Evolutionary conservation across 176 grass and related monocot genomes (phyloP), one percentile per base, ranked within the genome.

Genomic region (Eremochloa ophiuroides): DNA sequence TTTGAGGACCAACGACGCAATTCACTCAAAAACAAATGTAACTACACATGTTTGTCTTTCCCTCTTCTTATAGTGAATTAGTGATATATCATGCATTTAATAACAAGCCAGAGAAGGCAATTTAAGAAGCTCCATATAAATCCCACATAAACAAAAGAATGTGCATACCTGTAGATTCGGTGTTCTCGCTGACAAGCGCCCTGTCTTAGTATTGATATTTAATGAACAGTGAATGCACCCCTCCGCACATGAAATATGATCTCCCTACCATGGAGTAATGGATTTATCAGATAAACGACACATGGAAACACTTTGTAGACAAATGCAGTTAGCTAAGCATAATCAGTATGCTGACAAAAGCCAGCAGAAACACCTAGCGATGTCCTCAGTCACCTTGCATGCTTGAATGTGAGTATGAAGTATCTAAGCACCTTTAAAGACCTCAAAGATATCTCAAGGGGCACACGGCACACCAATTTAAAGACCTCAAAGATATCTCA

Each of bases 141-240:
- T 33, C 44, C 66, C 71, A 65, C 1, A 20, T 4, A 85, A 44
- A 82, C 42, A 64, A n/a, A 81, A 83, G 40, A 53, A 69, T n/a
- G 75, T 46, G 23, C 73, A 85, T 77, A 97, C 94, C 91, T 97
- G 94, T 64, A 97, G 70, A 78, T 79, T 97, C 66, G 95, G 95
- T 64, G 80, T 88, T 80, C 95, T 88, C 67, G 95, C 88, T 83
- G 95, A 97, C 80, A 97, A 89, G 47, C 95, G 88, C 16, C 95
- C 92, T 44, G 95, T 94, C 78, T 97, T 90, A 67, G 95, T 97
- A 80, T 97, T 97, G 80, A 97, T 97, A 86, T 97, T 97, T 77
- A 97, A 78, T 14, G 95, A 97, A 92, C 87, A 94, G 80, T 97
- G 95, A 80, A 97, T 70, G 38, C 95, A 77, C 3, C 95, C 90